Base-by-base conservation (phyloP, 805 yeast genomes). In the Saccharomycopsis olivae region DNA sequence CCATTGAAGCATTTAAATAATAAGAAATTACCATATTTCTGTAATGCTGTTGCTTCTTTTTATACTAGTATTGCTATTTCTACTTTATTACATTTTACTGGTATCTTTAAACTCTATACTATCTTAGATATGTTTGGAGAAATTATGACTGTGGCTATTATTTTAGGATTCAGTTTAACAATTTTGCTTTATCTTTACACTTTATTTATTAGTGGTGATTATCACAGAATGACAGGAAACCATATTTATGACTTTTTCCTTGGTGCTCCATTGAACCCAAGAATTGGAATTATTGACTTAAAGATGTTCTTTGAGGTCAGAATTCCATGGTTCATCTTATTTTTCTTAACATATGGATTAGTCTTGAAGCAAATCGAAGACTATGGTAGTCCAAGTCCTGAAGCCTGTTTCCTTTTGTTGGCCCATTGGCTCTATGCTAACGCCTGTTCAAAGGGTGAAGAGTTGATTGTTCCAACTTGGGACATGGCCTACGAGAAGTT, bases 401-500 rank as follows among this genome's bases (percentile, higher is more conserved):
- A 45, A 21, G 46, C 47, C 33, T 65, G 68, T 35, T 75, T 81
- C 48, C 67, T 87, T 29, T 61, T 84, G 49, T 64, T 81, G 45
- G 96, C 95, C 11, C 94, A 89, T 59, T 92, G 94, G 83, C 66
- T 87, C 36, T 92, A 92, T 56, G 95, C 95, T 46, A 89, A 92
- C 56, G 96, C 96, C 2, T 89, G 97, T 62, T 79, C 95, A 42
- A 92, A 92, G 63, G 98, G 97, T 52, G 98, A 92, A 64, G 97
- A 92, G 59, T 68, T 89, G 53, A 92, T 92, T 58, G 95, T 88
- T 47, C 95, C 97, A 52, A 83, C 95, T 15, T 92, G 98, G 97
- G 98, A 92, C 61, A 89, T 92, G 96, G 96, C 95, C 24, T 92
- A 92, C 61, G 98, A 92, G 61, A 92, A 92, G 64, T 92, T 92